A percentile compares a stretch with the other conserved stretches of the same genome.
These are phyloP conservation scores for Fulvia fulva DNA, from an alignment of 2,329 filamentous ascomycete genomes.

Conservation along the genomic window DNA sequence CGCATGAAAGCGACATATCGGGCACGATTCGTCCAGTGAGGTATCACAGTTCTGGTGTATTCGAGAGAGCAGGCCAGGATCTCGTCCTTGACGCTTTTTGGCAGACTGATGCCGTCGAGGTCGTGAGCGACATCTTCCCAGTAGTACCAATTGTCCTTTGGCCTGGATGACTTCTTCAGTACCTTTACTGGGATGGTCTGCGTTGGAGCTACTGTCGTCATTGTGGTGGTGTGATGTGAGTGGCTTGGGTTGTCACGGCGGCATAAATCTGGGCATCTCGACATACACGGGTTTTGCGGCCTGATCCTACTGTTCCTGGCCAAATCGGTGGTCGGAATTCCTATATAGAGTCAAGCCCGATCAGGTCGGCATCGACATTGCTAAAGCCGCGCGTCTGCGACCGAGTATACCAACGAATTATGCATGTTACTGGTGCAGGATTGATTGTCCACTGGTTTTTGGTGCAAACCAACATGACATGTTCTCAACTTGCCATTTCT, in stretches of 20 bases:
- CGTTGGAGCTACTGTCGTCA: not conserved
- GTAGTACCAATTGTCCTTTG: slow-evolving; percentile 13
- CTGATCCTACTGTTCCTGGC: too few relatives aligned
- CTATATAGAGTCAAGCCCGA: too few relatives aligned
- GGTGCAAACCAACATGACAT: too few relatives aligned
- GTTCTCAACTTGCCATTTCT: too few relatives aligned
- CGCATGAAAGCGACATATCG: slow-evolving; percentile 25
- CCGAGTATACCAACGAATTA: too few relatives aligned
- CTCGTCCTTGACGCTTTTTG: slow-evolving; percentile 13
- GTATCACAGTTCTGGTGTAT: slow-evolving; percentile 25
- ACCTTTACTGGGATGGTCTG: not conserved
- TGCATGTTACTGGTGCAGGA: too few relatives aligned
- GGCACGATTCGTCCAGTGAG: slow-evolving; percentile 21
- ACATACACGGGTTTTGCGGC: too few relatives aligned
- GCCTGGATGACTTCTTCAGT: not conserved
- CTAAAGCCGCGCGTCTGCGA: too few relatives aligned
- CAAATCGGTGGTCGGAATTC: too few relatives aligned
- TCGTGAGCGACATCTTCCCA: slow-evolving; percentile 14
- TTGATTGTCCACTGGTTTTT: too few relatives aligned
- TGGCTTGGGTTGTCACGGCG: not conserved
- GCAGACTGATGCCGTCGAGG: slow-evolving; percentile 11
- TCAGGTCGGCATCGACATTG: too few relatives aligned
- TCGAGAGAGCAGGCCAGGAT: slow-evolving; percentile 25
- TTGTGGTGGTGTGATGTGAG: not conserved
- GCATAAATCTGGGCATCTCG: too few relatives aligned